phyloP scores from a whole-genome alignment of 352 stramenopile genomes.

The Globisporangium emineosum region DNA sequence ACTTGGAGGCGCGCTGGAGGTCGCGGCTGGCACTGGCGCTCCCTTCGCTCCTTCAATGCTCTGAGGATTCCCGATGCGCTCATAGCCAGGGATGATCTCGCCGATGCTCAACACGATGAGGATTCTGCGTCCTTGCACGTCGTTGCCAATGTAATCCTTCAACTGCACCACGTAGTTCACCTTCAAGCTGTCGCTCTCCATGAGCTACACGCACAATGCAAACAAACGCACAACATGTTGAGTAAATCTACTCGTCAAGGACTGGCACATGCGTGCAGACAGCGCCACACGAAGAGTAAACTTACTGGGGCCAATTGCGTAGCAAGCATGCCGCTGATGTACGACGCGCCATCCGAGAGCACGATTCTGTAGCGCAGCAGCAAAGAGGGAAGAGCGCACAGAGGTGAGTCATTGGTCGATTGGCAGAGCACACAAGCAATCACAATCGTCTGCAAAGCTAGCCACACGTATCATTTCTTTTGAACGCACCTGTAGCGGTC shows the following conservation, averaged over 20 bases:
- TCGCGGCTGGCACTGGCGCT: slow-evolving; percentile 25
- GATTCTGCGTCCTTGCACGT: slow-evolving; percentile 81
- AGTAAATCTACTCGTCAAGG: background rate
- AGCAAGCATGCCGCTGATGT: slow-evolving; percentile 86
- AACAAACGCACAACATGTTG: background rate
- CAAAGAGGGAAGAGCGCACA: background rate
- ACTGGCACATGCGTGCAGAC: background rate
- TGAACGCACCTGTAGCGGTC: slow-evolving; percentile 64
- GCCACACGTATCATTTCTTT: background rate
- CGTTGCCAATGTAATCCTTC: slow-evolving; percentile 83
- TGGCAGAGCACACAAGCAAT: background rate
- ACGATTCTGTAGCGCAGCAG: slow-evolving; percentile 40
- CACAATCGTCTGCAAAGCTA: background rate
- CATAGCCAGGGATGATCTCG: slow-evolving; percentile 68
- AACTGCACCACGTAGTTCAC: slow-evolving; percentile 84
- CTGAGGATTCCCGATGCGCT: slow-evolving; percentile 73
- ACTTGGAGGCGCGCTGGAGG: slow-evolving; percentile 16
- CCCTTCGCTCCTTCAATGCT: slow-evolving; percentile 72
- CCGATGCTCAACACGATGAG: slow-evolving; percentile 82
- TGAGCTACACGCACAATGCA: slow-evolving; percentile 36
- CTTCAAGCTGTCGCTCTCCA: slow-evolving; percentile 79
- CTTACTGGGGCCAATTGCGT: slow-evolving; percentile 75
- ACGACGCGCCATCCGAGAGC: slow-evolving; percentile 74
- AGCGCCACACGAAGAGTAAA: background rate
- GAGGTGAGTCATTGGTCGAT: background rate